Percentiles rank a stretch among this genome's conserved stretches.
These are phyloP conservation scores for Aurantiochytrium sp. DNA, from an alignment of 108 stramenopile species.

Conservation along the genomic window DNA sequence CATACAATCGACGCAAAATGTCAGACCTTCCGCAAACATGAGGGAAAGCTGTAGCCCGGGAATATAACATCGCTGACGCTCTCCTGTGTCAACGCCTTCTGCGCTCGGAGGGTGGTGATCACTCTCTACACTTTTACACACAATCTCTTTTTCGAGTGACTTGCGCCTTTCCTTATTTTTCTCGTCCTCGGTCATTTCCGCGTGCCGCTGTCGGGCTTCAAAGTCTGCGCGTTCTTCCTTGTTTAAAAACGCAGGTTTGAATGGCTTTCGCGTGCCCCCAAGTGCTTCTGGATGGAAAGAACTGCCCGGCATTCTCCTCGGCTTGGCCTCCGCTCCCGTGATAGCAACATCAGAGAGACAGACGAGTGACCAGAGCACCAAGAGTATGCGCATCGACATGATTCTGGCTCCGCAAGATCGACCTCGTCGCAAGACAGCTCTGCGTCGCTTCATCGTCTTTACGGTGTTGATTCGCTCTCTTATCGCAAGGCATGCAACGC, in stretches of 20 bases:
- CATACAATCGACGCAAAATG: conserved; percentile 3
- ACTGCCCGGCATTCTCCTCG: not conserved
- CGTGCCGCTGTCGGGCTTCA: not conserved
- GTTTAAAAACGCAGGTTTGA: not conserved
- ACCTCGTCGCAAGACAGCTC: too few species aligned
- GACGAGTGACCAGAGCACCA: not conserved
- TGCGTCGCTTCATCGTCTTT: too few species aligned
- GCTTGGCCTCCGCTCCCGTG: not conserved
- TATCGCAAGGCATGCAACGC: too few species aligned
- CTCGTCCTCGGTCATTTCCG: not conserved
- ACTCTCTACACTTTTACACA: not conserved
- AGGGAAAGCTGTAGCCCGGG: not conserved
- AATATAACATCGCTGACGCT: not conserved
- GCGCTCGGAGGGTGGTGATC: too few species aligned
- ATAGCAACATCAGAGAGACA: not conserved
- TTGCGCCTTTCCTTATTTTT: not conserved
- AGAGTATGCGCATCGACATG: not conserved
- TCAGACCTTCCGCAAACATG: not conserved
- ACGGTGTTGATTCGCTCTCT: too few species aligned
- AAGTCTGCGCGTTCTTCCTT: not conserved
- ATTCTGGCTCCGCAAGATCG: too few species aligned
- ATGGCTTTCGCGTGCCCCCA: not conserved
- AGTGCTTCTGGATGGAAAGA: not conserved
- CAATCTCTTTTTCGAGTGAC: not conserved
- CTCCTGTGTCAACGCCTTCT: too few species aligned